Conservation (phyloP, 2,329 filamentous ascomycete species). For the Thielaviopsis musarum region DNA sequence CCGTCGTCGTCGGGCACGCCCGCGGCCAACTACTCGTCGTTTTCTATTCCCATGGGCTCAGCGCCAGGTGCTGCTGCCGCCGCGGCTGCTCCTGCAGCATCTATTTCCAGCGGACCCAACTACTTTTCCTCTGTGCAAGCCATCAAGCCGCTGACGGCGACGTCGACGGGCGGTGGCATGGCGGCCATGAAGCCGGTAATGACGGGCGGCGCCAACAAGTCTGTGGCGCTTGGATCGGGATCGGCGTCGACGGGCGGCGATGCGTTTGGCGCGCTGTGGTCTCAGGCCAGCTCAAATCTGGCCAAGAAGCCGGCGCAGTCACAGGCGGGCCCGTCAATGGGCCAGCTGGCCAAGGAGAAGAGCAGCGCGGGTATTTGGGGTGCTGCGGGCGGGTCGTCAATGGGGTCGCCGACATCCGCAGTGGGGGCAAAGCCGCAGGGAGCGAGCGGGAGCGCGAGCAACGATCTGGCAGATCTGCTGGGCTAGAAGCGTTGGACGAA, state of each 20-base stretch:
- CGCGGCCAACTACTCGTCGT: constrained; percentile 47
- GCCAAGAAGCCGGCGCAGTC: constrained; percentile 52
- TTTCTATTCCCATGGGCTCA: constrained; percentile 29
- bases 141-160: constrained; percentile 13
- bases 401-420: background rate
- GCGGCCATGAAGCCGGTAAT: constrained; percentile 32
- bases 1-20: constrained; percentile 38
- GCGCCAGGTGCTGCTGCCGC: constrained; percentile 17
- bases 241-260: constrained; percentile 50
- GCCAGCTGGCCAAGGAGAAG: constrained; percentile 95
- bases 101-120: constrained; percentile 69
- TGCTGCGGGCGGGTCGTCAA: constrained; percentile 32
- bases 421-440: constrained; percentile 16
- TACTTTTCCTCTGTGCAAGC: constrained; percentile 75
- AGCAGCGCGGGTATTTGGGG: constrained; percentile 92
- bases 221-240: constrained; percentile 33
- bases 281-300: constrained; percentile 52
- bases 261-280: constrained; percentile 80
- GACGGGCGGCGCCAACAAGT: constrained; percentile 26
- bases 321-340: constrained; percentile 61
- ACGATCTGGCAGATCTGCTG: constrained; percentile 32
- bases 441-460: constrained; percentile 14
- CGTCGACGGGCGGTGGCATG: constrained; percentile 23
- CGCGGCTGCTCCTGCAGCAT: constrained; percentile 21
- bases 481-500: constrained; percentile 19